These are phyloP conservation scores for Nicotiana tabacum DNA, from an alignment of 257 asterid genomes.

Conservation along the genomic window DNA sequence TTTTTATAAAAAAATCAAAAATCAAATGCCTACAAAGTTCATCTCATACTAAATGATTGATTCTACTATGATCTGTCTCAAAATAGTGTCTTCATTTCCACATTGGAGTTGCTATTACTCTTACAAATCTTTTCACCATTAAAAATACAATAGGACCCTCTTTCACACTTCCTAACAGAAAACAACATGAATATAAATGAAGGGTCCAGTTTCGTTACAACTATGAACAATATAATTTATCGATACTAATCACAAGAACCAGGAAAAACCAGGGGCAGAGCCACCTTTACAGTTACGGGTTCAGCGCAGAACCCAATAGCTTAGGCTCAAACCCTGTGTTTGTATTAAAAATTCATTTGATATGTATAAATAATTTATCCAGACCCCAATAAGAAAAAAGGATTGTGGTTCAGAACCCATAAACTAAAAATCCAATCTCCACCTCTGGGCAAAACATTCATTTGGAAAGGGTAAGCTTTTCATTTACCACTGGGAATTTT, in stretches of 20 bases:
- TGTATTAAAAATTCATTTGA: too few species aligned
- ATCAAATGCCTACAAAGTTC: neutral
- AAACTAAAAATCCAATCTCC: too few species aligned
- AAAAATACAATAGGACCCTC: neutral
- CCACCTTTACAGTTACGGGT: too few species aligned
- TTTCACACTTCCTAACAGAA: neutral
- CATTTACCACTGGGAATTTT: neutral
- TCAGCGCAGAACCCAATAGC: too few species aligned
- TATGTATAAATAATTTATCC: too few species aligned
- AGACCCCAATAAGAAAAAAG: too few species aligned
- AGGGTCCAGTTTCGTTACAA: neutral
- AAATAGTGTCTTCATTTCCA: neutral
- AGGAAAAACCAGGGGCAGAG: neutral
- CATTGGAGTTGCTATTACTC: neutral
- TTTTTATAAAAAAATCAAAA: too few species aligned
- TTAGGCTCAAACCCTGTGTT: too few species aligned
- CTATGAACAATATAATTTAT: neutral
- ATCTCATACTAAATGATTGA: neutral
- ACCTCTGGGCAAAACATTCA: neutral
- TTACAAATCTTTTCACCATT: neutral
- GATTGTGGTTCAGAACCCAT: too few species aligned
- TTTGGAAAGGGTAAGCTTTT: neutral
- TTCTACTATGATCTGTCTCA: neutral
- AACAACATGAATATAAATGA: neutral
- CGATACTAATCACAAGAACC: neutral